phyloP scores from a whole-genome alignment of 495 filamentous ascomycete genomes.

The Neurospora sp. region DNA sequence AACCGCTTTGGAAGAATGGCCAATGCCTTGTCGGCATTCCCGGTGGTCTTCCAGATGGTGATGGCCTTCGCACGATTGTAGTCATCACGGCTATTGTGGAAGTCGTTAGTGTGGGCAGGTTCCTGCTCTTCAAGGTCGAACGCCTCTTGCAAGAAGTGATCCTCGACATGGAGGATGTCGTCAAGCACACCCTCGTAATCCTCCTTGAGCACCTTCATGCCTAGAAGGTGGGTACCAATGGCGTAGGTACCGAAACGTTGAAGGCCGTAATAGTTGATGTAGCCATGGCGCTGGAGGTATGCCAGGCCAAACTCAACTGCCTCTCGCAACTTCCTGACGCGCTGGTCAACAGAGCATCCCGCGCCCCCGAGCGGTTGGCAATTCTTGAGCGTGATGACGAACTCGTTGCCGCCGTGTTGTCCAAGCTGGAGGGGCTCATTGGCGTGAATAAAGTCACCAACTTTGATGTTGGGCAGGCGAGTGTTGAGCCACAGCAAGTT shows the following conservation, averaged over 20 bases:
- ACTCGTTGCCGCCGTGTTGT: slow-evolving; percentile 80
- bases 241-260: slow-evolving; percentile 86
- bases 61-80: slow-evolving; percentile 65
- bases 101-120: neutral
- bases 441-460: slow-evolving; percentile 73
- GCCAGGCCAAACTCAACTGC: slow-evolving; percentile 33
- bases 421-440: slow-evolving; percentile 65
- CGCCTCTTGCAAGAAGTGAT: slow-evolving; percentile 15
- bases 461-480: slow-evolving; percentile 47
- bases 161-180: slow-evolving; percentile 52
- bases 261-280: slow-evolving; percentile 93
- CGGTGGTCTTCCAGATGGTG: slow-evolving; percentile 52
- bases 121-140: slow-evolving; percentile 1
- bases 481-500: slow-evolving; percentile 53
- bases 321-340: slow-evolving; percentile 23
- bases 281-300: slow-evolving; percentile 57
- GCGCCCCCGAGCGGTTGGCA: slow-evolving; percentile 52
- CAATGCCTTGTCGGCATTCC: slow-evolving; percentile 46
- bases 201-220: slow-evolving; percentile 69
- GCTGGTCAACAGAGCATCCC: slow-evolving; percentile 24
- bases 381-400: slow-evolving; percentile 79
- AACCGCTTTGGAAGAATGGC: slow-evolving; percentile 69
- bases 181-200: slow-evolving; percentile 72
- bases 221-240: slow-evolving; percentile 70
- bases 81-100: slow-evolving; percentile 48